Evolutionary conservation across 768 basidiomycete species (phyloP).

Genomic region (Gloeostereum incarnatum): DNA sequence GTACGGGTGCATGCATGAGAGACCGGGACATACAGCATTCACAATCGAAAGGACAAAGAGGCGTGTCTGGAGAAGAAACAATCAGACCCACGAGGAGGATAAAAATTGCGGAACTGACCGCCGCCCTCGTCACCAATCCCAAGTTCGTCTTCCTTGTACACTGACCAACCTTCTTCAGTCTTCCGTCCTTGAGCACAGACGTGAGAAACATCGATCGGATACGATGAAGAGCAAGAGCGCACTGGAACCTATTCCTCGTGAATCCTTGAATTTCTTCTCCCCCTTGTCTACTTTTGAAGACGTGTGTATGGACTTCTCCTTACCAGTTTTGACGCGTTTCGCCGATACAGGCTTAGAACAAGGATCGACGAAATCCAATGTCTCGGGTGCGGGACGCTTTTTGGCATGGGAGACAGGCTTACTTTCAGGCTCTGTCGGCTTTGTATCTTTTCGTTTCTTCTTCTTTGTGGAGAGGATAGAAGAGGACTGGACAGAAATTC

Average conservation of each 20-base stretch:
- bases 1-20: not conserved
- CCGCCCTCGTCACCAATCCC: constrained; percentile 61
- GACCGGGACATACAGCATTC: constrained; percentile 57
- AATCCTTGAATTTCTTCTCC: constrained; percentile 57
- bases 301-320: not conserved
- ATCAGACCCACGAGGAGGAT: constrained; percentile 12
- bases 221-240: constrained; percentile 18
- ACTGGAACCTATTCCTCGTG: constrained; percentile 67
- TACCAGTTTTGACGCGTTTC: not conserved
- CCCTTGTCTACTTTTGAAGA: constrained; percentile 11
- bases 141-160: constrained; percentile 81
- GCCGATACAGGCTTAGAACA: not conserved
- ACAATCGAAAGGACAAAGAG: constrained; percentile 84
- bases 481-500: constrained; percentile 16
- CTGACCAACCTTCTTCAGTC: constrained; percentile 72
- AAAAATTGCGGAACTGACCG: constrained; percentile 34
- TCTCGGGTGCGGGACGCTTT: constrained; percentile 23
- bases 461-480: constrained; percentile 25
- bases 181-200: constrained; percentile 44
- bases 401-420: too few species aligned
- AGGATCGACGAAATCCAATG: not conserved
- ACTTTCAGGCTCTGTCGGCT: constrained; percentile 1
- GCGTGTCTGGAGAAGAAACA: constrained; percentile 47
- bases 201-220: constrained; percentile 7
- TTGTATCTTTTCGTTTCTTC: constrained; percentile 21